Conservation (phyloP, 805 yeast species). For the Dipodascopsis tothii region DNA sequence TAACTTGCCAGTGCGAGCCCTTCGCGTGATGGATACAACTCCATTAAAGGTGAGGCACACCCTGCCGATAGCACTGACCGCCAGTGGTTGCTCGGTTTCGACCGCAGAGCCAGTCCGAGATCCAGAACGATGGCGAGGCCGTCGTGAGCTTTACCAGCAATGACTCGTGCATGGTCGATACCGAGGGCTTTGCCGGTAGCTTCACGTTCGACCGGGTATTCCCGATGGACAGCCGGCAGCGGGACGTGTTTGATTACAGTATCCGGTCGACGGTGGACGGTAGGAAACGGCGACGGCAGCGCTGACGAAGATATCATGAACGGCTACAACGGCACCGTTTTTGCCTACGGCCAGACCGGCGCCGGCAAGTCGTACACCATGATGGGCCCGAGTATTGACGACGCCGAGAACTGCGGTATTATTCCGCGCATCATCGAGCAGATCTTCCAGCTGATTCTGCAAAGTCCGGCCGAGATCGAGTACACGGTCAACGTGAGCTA, state of each 20-base stretch:
- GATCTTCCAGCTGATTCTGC: constrained; percentile 49
- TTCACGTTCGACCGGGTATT: constrained; percentile 67
- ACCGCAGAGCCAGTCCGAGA: constrained; percentile 43
- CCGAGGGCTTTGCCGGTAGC: constrained; percentile 21
- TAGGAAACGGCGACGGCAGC: not conserved
- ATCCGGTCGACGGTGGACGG: constrained; percentile 52
- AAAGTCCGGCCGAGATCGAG: constrained; percentile 46
- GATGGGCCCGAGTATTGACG: constrained; percentile 51
- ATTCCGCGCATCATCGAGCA: constrained; percentile 65
- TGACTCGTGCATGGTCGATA: constrained; percentile 26
- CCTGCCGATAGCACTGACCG: not conserved
- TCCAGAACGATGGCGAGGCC: constrained; percentile 14
- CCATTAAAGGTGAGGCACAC: constrained; percentile 14
- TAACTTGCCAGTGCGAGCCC: constrained; percentile 9
- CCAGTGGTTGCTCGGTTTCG: constrained; percentile 68
- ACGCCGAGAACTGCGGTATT: constrained; percentile 47
- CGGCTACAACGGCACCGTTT: constrained; percentile 71
- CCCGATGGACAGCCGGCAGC: constrained; percentile 44
- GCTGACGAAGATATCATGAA: constrained; percentile 44
- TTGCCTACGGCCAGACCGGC: constrained; percentile 76
- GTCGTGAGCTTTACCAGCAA: constrained; percentile 26
- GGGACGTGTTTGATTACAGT: constrained; percentile 51
- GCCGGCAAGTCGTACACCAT: constrained; percentile 71
- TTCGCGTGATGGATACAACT: constrained; percentile 10
- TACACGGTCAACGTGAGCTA: constrained; percentile 62